Evolutionary conservation across 192 early-diverging fungal genomes (phyloP).

Genomic region (Cladochytrium replicatum): DNA sequence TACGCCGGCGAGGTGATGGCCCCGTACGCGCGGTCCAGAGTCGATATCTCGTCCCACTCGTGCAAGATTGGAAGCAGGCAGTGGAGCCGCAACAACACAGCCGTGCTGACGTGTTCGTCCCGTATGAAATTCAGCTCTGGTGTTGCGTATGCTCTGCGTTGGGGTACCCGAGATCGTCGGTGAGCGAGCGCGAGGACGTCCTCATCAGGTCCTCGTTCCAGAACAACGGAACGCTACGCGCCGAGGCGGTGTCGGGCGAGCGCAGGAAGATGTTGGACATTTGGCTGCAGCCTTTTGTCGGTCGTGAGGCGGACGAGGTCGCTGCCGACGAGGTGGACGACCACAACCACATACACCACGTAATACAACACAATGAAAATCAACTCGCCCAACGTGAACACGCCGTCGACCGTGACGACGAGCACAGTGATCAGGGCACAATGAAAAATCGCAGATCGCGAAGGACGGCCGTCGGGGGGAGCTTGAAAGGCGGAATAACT

Average conservation of each 20-base stretch:
- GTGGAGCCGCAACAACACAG: too few species aligned
- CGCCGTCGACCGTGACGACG: slow-evolving; percentile 39
- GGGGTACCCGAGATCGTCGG: slow-evolving; percentile 2
- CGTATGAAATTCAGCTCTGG: not conserved
- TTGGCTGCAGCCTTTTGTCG: too few species aligned
- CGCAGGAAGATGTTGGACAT: not conserved
- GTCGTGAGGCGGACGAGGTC: not conserved
- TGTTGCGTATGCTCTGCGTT: too few species aligned
- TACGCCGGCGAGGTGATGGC: slow-evolving; percentile 44
- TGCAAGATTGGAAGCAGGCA: slow-evolving; percentile 47
- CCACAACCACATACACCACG: slow-evolving; percentile 46
- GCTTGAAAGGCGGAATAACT: slow-evolving; percentile 63
- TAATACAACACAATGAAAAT: slow-evolving; percentile 48
- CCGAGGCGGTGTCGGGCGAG: too few species aligned
- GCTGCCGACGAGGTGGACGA: slow-evolving; percentile 21
- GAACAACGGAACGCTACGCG: too few species aligned
- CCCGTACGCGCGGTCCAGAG: slow-evolving; percentile 34
- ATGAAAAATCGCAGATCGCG: slow-evolving; percentile 76
- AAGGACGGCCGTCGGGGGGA: slow-evolving; percentile 52
- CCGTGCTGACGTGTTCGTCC: slow-evolving; percentile 11
- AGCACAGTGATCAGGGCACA: slow-evolving; percentile 43
- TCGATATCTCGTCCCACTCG: slow-evolving; percentile 39
- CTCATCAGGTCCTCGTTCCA: too few species aligned
- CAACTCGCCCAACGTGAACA: slow-evolving; percentile 47
- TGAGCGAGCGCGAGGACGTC: not conserved